Conservation (phyloP, 78 protist genomes). For the Speleostelium caveatum region DNA sequence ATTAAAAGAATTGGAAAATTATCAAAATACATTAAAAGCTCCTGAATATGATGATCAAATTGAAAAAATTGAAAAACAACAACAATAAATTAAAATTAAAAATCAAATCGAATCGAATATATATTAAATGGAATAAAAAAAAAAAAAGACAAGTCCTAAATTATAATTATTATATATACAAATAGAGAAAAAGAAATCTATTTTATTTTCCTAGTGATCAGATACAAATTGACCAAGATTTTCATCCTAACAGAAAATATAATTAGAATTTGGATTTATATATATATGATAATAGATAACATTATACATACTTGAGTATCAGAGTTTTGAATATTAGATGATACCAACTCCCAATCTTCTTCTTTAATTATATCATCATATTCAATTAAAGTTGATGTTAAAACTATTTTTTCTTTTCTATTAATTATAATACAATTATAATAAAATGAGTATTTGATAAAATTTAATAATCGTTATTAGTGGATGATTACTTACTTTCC, state of each 20-base stretch:
- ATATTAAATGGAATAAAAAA: background rate
- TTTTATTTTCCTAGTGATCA: too few relatives aligned
- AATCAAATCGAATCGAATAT: background rate
- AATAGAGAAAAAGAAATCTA: background rate
- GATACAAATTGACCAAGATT: background rate
- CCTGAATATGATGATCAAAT: slow-evolving; percentile 11
- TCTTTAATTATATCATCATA: slow-evolving; percentile 48
- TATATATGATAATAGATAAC: background rate
- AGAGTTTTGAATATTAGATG: background rate
- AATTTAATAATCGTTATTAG: background rate
- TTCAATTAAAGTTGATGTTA: slow-evolving; percentile 10
- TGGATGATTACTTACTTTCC: slow-evolving; percentile 13
- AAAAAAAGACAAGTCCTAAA: background rate
- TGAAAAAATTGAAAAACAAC: slow-evolving; percentile 4
- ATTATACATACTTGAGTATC: slow-evolving; percentile 3
- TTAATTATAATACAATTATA: background rate
- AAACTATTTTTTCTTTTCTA: background rate
- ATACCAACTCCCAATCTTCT: slow-evolving; percentile 56
- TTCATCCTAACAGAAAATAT: background rate
- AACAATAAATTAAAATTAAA: background rate
- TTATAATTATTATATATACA: background rate
- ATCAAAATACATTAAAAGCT: slow-evolving; percentile 43
- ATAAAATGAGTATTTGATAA: background rate
- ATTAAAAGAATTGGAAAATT: slow-evolving; percentile 35
- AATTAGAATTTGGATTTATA: too few relatives aligned